phyloP scores from a whole-genome alignment of 345 rosid genomes.

The Eucalyptus caleyi region DNA sequence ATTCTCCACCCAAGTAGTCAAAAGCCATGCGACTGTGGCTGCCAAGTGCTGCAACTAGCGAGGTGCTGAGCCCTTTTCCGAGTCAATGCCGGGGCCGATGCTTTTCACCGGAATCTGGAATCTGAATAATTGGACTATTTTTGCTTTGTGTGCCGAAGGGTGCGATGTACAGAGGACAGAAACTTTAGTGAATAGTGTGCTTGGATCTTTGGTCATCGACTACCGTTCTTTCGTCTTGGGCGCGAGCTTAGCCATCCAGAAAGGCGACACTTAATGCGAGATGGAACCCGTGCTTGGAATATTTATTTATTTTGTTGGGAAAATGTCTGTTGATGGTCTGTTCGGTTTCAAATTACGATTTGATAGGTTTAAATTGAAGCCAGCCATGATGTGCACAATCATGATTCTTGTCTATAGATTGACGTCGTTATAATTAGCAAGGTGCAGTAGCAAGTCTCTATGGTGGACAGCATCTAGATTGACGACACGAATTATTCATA shows the following conservation, averaged over 20 bases:
- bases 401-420: background rate
- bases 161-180: background rate
- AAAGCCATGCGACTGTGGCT: background rate
- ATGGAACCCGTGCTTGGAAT: background rate
- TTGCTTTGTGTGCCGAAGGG: background rate
- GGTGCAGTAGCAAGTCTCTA: background rate
- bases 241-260: background rate
- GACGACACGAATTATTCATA: accelerated
- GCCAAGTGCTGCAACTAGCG: background rate
- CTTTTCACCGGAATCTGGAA: background rate
- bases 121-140: background rate
- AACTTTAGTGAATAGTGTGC: background rate
- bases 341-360: background rate
- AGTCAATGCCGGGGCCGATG: background rate
- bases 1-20: background rate
- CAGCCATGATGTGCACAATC: background rate
- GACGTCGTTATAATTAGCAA: background rate
- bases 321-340: background rate
- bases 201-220: background rate
- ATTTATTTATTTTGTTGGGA: background rate
- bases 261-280: background rate
- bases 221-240: background rate
- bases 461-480: background rate
- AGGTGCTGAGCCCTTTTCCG: background rate
- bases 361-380: background rate